Base-by-base conservation (phyloP, 2,329 filamentous ascomycete species). In the Fusarium liriodendri region DNA sequence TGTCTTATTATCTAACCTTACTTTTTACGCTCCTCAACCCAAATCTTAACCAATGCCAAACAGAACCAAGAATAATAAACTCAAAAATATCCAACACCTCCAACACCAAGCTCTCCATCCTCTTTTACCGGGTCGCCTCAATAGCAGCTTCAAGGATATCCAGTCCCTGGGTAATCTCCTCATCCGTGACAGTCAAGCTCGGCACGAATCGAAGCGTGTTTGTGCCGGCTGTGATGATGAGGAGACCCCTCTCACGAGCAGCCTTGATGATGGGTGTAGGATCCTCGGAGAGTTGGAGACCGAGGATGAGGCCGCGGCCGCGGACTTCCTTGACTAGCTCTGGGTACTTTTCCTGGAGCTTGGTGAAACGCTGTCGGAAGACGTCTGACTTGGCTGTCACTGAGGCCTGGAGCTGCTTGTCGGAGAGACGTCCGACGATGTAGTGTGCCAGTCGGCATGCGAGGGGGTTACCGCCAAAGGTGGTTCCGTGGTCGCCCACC, bases 171-270 rank as follows among this genome's bases (percentile, higher is more conserved):
- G 91, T 87, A 74, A 98, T 97, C 87, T 98, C 94, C 29, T 89
- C 89, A 76, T 94, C 91, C 1, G 90, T 93, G 67, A 99, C 93
- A 7, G 92, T 91, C 79, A 99, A 85, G 70, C 94, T 93, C 35
- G 97, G 97, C 66, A 98, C 95, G 78, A 99, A 98, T 57, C 97
- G 89, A 76, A 99, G 84, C 10, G 95, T 98, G 80, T 98, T 98
- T 33, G 92, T 95, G 1, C 97, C 97, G 32, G 95, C 96, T 2
- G 95, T 98, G 79, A 99, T 98, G 69, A 99, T 87, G 68, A 99
- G 83, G 79, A 99, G 82, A 0, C 97, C 97, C 69, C 95, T 89
- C 85, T 98, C 95, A 70, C 97, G 88, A 20, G 95, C 95, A 13
- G 95, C 95, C 73, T 92, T 95, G 70, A 99, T 88, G 69, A 99